Evolutionary conservation across 2,329 filamentous ascomycete species (phyloP).

Genomic region (Pseudocercospora cruenta): DNA sequence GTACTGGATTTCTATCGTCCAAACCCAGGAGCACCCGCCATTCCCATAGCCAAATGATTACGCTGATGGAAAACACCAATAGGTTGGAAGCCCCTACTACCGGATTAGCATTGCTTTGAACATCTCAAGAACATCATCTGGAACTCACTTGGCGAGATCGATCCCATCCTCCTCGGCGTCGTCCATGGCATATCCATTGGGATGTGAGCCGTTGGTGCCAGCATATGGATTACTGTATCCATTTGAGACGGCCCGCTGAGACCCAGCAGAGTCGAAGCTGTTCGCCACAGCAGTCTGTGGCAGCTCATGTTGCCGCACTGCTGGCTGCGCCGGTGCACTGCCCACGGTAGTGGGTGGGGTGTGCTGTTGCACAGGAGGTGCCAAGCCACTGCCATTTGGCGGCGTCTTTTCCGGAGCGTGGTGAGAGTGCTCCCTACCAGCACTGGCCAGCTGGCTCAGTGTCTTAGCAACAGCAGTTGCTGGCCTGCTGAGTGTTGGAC

Average conservation of each 20-base stretch:
- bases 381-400: slow-evolving; percentile 19
- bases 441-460: slow-evolving; percentile 33
- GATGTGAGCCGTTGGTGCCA: slow-evolving; percentile 8
- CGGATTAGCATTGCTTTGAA: slow-evolving; percentile 19
- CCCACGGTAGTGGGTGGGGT: slow-evolving; percentile 30
- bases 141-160: slow-evolving; percentile 54
- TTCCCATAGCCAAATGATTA: slow-evolving; percentile 37
- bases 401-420: slow-evolving; percentile 26
- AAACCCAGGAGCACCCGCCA: slow-evolving; percentile 28
- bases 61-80: slow-evolving; percentile 52
- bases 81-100: slow-evolving; percentile 52
- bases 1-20: slow-evolving; percentile 24
- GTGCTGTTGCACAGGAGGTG: slow-evolving; percentile 29
- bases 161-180: slow-evolving; percentile 52
- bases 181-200: slow-evolving; percentile 40
- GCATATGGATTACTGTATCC: slow-evolving; percentile 15
- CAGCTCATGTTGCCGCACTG: slow-evolving; percentile 24
- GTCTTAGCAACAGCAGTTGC: slow-evolving; percentile 39
- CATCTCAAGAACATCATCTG: neutral
- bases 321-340: slow-evolving; percentile 22
- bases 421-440: slow-evolving; percentile 22
- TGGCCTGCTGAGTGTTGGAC: slow-evolving; percentile 37
- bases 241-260: slow-evolving; percentile 18
- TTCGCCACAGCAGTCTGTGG: slow-evolving; percentile 28
- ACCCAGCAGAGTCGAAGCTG: slow-evolving; percentile 21